phyloP scores from a whole-genome alignment of 2,329 filamentous ascomycete genomes.

The Fusarium sp. region DNA sequence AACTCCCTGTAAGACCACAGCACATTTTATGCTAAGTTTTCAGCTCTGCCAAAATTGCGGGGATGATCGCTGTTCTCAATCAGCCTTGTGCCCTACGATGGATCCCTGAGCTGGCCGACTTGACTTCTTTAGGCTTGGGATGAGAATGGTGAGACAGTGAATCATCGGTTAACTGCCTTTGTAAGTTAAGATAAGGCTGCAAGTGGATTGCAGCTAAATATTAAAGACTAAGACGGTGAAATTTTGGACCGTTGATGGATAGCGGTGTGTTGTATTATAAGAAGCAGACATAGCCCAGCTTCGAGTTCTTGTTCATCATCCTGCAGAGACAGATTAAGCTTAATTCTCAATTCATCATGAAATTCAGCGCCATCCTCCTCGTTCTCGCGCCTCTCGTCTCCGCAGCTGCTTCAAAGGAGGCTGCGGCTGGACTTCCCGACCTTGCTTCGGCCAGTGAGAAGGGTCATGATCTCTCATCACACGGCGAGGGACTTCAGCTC shows the following conservation, averaged over 20 bases:
- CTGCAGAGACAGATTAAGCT: background rate
- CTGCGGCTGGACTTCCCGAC: slow-evolving; percentile 19
- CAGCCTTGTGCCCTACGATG: slow-evolving; percentile 22
- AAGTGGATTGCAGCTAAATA: background rate
- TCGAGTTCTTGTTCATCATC: rapidly evolving
- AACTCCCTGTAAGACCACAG: background rate
- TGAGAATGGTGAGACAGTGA: background rate
- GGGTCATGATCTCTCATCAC: background rate
- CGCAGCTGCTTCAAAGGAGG: slow-evolving; percentile 10
- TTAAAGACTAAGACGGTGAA: background rate
- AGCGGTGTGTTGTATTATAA: slow-evolving; percentile 9
- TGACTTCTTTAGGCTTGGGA: slow-evolving; percentile 1
- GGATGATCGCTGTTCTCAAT: background rate
- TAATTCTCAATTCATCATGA: slow-evolving; percentile 8
- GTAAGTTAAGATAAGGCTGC: background rate
- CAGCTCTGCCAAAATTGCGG: slow-evolving; percentile 12
- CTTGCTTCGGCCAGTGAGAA: slow-evolving; percentile 8
- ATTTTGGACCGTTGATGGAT: slow-evolving; percentile 4
- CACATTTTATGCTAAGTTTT: slow-evolving; percentile 7
- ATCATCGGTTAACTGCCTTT: background rate
- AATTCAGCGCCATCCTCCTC: slow-evolving; percentile 7
- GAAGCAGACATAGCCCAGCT: background rate
- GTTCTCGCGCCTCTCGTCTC: slow-evolving; percentile 17
- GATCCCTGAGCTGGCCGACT: background rate
- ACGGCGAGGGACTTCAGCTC: background rate